Evolutionary conservation across 495 filamentous ascomycete species (phyloP), one percentile per base, ranked within the genome.

Genomic region (Tuber aestivum): DNA sequence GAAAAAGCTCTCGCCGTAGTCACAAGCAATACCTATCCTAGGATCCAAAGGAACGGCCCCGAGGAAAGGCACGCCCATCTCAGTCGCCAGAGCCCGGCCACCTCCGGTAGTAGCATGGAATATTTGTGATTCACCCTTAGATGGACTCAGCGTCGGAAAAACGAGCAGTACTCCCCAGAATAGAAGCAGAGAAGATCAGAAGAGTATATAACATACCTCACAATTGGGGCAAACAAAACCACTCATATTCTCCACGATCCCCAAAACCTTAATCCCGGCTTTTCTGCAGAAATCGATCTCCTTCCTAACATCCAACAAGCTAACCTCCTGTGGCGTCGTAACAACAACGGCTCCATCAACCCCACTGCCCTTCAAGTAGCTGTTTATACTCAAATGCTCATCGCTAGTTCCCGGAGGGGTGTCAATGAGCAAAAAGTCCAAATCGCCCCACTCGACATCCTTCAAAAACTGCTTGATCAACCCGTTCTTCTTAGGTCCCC

Each of bases 281-380:
- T 99, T 99, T 72, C 89, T 87, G 83, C 96, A 98, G 81, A 99
- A 99, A 81, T 97, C 94, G 71, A 99, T 94, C 83, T 98, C 95
- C 83, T 97, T 97, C 77, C 95, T 86, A 41, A 99, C 95, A 83
- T 99, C 95, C 70, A 98, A 86, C 73, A 98, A 85, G 18, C 90
- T 88, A n/a, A 98, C 93, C 81, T 97, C 95, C 82, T 99, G 96
- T 37, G 95, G 95, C 10, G 96, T 98, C 2, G 95, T 97, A 27
- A 99, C 90, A 37, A 99, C 86, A 12, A 99, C 91, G 0, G 96
- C 96, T 3, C 95, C 95, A 84, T 97, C 94, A 41, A 98, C 92
- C 0, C 93, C 93, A 72, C 89, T 92, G 81, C 94, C 93, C 80
- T 94, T 95, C 71, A 99, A 82, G 72, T 94, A 91, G 0, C 90